Conservation (phyloP, 1,284 basidiomycete genomes). For the Lentinus polychrous region DNA sequence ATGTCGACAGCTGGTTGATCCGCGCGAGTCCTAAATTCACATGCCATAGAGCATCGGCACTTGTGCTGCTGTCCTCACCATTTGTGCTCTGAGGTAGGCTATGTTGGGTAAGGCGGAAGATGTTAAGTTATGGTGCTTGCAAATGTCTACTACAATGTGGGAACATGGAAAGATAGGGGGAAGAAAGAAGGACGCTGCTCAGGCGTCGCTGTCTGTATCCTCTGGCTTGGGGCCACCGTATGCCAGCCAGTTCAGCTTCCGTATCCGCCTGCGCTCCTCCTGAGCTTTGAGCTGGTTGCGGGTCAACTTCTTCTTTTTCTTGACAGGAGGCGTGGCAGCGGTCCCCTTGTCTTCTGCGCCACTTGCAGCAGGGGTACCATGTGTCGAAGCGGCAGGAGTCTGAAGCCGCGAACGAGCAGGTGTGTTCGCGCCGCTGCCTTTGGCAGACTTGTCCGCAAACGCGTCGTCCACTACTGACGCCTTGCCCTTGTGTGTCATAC, state of each 20-base stretch:
- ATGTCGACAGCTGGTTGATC: no score
- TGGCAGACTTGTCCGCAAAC: slow-evolving; percentile 56
- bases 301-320: slow-evolving; percentile 89
- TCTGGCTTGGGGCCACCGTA: slow-evolving; percentile 77
- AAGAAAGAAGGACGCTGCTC: no score
- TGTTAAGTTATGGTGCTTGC: no score
- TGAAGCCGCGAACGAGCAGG: slow-evolving; percentile 56
- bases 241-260: slow-evolving; percentile 82
- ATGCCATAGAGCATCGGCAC: no score
- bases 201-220: slow-evolving; percentile 52
- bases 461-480: slow-evolving; percentile 76
- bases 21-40: no score
- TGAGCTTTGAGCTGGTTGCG: slow-evolving; percentile 87
- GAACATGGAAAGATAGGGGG: no score
- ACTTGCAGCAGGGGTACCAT: slow-evolving; percentile 65
- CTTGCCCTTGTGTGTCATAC: slow-evolving; percentile 86
- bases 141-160: no score
- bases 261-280: slow-evolving; percentile 73
- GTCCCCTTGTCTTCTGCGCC: slow-evolving; percentile 54
- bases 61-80: no score
- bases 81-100: no score
- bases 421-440: slow-evolving; percentile 66
- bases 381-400: slow-evolving; percentile 56
- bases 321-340: slow-evolving; percentile 36
- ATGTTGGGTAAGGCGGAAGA: no score